Percentiles rank a stretch among this genome's conserved stretches.
Conservation (phyloP, 2,329 filamentous ascomycete genomes). For the Bretziella fagacearum region DNA sequence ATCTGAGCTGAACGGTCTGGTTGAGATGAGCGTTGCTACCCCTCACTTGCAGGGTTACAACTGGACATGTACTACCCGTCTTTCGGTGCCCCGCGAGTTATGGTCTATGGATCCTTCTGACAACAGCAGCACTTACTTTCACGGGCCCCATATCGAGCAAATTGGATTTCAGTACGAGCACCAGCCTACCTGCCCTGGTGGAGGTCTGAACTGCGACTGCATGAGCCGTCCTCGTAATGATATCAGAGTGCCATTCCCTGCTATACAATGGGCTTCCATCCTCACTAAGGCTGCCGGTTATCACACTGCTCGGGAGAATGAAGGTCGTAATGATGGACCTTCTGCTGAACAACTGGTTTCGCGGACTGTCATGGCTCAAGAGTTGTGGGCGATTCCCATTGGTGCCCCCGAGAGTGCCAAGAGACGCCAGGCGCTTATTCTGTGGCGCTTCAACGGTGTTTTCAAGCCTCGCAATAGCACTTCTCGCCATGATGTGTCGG, state of each 20-base stretch:
- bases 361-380: slow-evolving; percentile 47
- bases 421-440: slow-evolving; percentile 39
- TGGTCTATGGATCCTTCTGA: slow-evolving; percentile 25
- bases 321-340: slow-evolving; percentile 19
- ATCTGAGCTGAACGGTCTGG: slow-evolving; percentile 42
- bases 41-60: slow-evolving; percentile 36
- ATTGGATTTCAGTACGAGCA: slow-evolving; percentile 33
- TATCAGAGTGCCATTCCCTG: slow-evolving; percentile 40
- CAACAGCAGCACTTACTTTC: slow-evolving; percentile 27
- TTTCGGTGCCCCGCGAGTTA: slow-evolving; percentile 40
- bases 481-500: slow-evolving; percentile 13
- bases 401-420: slow-evolving; percentile 19
- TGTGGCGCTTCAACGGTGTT: slow-evolving; percentile 44
- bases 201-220: slow-evolving; percentile 34
- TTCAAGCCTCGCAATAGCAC: slow-evolving; percentile 24
- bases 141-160: slow-evolving; percentile 25
- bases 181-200: slow-evolving; percentile 33
- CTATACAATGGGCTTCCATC: slow-evolving; percentile 40
- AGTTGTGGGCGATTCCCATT: slow-evolving; percentile 41
- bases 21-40: slow-evolving; percentile 41
- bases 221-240: slow-evolving; percentile 29
- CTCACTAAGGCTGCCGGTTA: slow-evolving; percentile 39
- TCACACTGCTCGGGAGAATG: slow-evolving; percentile 26
- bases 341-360: slow-evolving; percentile 14
- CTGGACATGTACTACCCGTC: slow-evolving; percentile 43